Evolutionary conservation across 306 rosid species (phyloP).

Genomic region (Casuarina glauca): DNA sequence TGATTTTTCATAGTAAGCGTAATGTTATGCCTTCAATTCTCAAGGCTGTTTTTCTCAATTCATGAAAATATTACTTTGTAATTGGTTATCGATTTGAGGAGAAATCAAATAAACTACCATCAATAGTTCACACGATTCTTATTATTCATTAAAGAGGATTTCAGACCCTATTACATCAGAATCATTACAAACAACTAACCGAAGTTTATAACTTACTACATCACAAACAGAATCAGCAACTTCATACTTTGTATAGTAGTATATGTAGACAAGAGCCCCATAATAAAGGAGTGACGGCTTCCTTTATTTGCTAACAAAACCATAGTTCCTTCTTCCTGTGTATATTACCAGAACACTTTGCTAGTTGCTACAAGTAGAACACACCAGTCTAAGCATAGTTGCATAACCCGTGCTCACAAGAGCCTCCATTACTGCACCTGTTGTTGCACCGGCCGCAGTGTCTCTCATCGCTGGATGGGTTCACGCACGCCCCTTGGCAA

Average conservation of each 20-base stretch:
- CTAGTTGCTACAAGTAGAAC: background rate
- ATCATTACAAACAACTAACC: background rate
- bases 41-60: background rate
- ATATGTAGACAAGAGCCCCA: too few relatives aligned
- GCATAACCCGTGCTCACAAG: constrained; percentile 59
- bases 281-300: too few relatives aligned
- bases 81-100: too few relatives aligned
- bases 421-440: constrained; percentile 39
- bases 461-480: constrained; percentile 23
- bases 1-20: too few relatives aligned
- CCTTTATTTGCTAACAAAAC: too few relatives aligned
- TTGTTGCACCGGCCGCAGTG: constrained; percentile 21
- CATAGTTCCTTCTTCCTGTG: too few relatives aligned
- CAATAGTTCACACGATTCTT: too few relatives aligned
- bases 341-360: background rate
- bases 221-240: too few relatives aligned
- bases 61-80: too few relatives aligned
- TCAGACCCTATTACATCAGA: background rate
- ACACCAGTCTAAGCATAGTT: constrained; percentile 43
- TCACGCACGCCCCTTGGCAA: constrained; percentile 61
- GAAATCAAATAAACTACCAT: background rate
- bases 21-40: too few relatives aligned
- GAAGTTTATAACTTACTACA: too few relatives aligned
- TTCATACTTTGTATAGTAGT: too few relatives aligned
- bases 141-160: background rate